Conservation (phyloP, 2,329 filamentous ascomycete genomes). For the Fusarium compactum region DNA sequence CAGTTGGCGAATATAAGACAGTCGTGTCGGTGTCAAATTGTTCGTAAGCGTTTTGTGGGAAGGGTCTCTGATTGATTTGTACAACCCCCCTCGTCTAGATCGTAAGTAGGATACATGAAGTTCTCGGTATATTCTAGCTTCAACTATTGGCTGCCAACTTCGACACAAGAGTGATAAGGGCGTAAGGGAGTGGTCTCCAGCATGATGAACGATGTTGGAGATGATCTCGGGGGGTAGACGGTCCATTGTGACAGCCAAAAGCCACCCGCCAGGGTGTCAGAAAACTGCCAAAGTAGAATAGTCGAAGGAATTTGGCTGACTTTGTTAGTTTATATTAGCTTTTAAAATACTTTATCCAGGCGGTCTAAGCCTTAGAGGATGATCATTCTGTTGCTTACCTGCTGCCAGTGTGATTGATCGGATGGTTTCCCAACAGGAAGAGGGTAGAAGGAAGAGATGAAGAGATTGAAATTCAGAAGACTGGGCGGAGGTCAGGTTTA, state of each 20-base stretch:
- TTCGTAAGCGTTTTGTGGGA: rapidly evolving
- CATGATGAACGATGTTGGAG: neutral
- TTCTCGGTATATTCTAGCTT: neutral
- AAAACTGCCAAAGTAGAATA: rapidly evolving
- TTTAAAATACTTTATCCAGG: rapidly evolving
- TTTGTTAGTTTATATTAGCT: neutral
- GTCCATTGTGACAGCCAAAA: neutral
- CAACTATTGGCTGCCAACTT: constrained; percentile 7
- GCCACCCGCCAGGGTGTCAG: neutral
- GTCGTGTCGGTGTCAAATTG: neutral
- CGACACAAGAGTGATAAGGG: neutral
- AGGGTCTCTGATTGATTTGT: too few relatives aligned
- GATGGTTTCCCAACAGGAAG: neutral
- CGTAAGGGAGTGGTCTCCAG: neutral
- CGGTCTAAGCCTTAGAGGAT: rapidly evolving
- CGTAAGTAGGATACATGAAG: neutral
- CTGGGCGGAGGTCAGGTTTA: neutral
- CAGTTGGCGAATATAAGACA: constrained; percentile 1
- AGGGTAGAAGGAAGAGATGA: neutral
- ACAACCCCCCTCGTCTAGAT: too few relatives aligned
- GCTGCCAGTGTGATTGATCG: neutral
- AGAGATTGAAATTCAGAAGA: neutral
- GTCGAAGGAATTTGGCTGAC: rapidly evolving
- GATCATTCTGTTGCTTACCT: neutral
- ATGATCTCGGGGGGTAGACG: constrained; percentile 5